Evolutionary conservation across 495 filamentous ascomycete genomes (phyloP).

Genomic region (Articulospora tetracladia): DNA sequence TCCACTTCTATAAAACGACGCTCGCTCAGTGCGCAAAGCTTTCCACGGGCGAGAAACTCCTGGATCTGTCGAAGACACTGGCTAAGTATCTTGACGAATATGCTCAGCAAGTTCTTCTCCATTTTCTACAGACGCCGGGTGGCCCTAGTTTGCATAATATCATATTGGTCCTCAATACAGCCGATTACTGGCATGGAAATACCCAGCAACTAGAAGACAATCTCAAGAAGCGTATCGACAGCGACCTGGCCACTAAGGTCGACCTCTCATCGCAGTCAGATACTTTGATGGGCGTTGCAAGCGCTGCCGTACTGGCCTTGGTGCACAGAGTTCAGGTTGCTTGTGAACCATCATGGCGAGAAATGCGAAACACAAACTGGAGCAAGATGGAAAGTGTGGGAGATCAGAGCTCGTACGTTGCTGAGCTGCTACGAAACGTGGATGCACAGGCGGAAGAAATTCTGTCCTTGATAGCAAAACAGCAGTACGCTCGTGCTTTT

Average conservation of each 20-base stretch:
- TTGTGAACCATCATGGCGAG: constrained; percentile 84
- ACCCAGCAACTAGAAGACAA: constrained; percentile 91
- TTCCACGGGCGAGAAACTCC: constrained; percentile 79
- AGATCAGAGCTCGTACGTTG: constrained; percentile 90
- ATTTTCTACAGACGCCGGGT: constrained; percentile 62
- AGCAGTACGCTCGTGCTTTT: constrained; percentile 90
- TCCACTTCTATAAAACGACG: constrained; percentile 90
- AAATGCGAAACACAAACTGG: constrained; percentile 98
- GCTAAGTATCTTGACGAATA: constrained; percentile 95
- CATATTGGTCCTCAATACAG: constrained; percentile 87
- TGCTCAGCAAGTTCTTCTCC: constrained; percentile 84
- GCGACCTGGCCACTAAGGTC: constrained; percentile 65
- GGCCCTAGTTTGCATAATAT: constrained; percentile 70
- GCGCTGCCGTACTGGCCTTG: constrained; percentile 77
- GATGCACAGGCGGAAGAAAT: constrained; percentile 69
- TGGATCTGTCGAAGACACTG: constrained; percentile 80
- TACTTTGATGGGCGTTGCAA: constrained; percentile 92
- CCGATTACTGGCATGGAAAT: constrained; percentile 94
- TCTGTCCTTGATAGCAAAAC: constrained; percentile 77
- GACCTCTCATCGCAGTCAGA: constrained; percentile 92
- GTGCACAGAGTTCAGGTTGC: constrained; percentile 79
- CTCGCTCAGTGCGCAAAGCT: constrained; percentile 94
- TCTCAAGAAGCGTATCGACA: constrained; percentile 84
- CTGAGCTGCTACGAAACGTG: constrained; percentile 68
- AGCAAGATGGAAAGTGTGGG: constrained; percentile 89